Evolutionary conservation across 176 grass and related monocot genomes (phyloP).

Genomic region (Aechmea fasciata): DNA sequence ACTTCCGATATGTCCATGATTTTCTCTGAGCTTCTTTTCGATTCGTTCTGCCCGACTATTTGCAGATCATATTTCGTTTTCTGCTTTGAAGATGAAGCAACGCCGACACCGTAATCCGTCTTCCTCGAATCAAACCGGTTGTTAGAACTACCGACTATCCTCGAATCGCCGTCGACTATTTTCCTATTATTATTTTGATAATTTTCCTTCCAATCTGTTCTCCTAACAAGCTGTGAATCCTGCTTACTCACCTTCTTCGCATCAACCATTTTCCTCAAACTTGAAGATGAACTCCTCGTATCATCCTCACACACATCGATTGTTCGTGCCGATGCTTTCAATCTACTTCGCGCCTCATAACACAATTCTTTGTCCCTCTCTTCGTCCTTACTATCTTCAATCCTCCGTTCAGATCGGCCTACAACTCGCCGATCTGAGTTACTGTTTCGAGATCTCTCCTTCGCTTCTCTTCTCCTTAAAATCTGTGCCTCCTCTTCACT

Average conservation of each 20-base stretch:
- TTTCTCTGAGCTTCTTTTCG: slow-evolving; percentile 1
- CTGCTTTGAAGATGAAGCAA: slow-evolving; percentile 1
- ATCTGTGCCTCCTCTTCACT: background rate
- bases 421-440: slow-evolving; percentile 8
- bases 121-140: slow-evolving; percentile 27
- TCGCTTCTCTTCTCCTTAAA: background rate
- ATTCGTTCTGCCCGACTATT: background rate
- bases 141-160: slow-evolving; percentile 29
- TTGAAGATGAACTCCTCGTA: slow-evolving; percentile 7
- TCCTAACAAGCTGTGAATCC: slow-evolving; percentile 11
- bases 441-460: slow-evolving; percentile 8
- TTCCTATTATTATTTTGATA: slow-evolving; percentile 29
- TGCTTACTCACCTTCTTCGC: slow-evolving; percentile 15
- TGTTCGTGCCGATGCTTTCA: background rate
- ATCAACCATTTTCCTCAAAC: slow-evolving; percentile 5
- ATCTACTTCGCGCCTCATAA: slow-evolving; percentile 9
- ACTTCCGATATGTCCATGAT: slow-evolving; percentile 4
- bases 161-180: slow-evolving; percentile 38
- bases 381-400: background rate
- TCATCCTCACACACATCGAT: slow-evolving; percentile 9
- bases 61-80: slow-evolving; percentile 1
- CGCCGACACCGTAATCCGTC: background rate
- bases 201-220: slow-evolving; percentile 26
- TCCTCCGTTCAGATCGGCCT: slow-evolving; percentile 7
- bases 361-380: slow-evolving; percentile 23